A percentile compares a stretch with the other conserved stretches of the same genome.
phyloP scores from a whole-genome alignment of 2,329 filamentous ascomycete genomes.

The Neonectria punicea region DNA sequence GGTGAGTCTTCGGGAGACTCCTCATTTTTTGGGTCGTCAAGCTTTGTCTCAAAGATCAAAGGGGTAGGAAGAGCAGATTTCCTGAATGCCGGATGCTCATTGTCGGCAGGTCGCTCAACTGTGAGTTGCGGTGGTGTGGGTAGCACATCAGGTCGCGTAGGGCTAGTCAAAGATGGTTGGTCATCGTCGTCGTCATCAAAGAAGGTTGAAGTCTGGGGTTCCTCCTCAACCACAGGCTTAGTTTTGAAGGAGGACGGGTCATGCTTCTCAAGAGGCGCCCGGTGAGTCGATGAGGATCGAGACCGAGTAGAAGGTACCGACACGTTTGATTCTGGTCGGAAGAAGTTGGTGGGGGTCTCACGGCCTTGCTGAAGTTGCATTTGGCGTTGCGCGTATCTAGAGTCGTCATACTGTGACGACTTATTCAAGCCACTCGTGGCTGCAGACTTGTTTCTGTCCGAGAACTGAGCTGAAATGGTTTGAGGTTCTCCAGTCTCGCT shows the following conservation, averaged over 20 bases:
- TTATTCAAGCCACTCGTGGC: slow-evolving; percentile 74
- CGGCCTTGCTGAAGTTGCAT: slow-evolving; percentile 81
- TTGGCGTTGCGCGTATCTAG: slow-evolving; percentile 84
- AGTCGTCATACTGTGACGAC: slow-evolving; percentile 81
- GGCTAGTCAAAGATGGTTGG: slow-evolving; percentile 35
- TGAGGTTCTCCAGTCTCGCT: slow-evolving; percentile 78
- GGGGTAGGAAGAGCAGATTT: slow-evolving; percentile 57
- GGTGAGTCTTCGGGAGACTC: slow-evolving; percentile 71
- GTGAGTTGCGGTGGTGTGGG: slow-evolving; percentile 49
- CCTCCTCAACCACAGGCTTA: slow-evolving; percentile 48
- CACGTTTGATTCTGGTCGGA: slow-evolving; percentile 58
- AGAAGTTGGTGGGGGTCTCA: slow-evolving; percentile 65
- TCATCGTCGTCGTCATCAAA: slow-evolving; percentile 58
- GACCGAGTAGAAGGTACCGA: slow-evolving; percentile 56
- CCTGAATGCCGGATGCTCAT: slow-evolving; percentile 66
- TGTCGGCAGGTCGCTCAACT: slow-evolving; percentile 61
- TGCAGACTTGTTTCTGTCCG: slow-evolving; percentile 84
- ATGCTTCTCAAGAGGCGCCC: slow-evolving; percentile 48
- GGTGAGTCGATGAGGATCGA: slow-evolving; percentile 58
- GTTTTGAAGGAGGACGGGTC: slow-evolving; percentile 39
- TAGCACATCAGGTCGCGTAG: slow-evolving; percentile 17
- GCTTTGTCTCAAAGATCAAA: slow-evolving; percentile 46
- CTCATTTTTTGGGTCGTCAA: slow-evolving; percentile 20
- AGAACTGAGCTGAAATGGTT: slow-evolving; percentile 74
- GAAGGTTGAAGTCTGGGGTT: slow-evolving; percentile 52